phyloP scores from a whole-genome alignment of 176 grass and related monocot species.

The Cenchrus americanus region DNA sequence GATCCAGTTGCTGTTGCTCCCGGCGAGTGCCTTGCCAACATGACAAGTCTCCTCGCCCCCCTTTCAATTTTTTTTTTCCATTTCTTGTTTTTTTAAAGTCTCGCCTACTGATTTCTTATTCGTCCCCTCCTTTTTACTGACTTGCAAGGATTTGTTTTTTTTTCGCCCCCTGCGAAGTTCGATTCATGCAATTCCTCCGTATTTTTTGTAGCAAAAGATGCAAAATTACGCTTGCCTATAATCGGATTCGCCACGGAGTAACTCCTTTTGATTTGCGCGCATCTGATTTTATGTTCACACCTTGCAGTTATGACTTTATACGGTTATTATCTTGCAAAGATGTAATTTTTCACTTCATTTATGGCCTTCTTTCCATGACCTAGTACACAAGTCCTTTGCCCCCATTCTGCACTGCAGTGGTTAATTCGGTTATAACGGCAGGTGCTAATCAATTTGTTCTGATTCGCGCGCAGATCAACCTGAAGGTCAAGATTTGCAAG shows the following conservation, averaged over 20 bases:
- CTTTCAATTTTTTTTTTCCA: neutral
- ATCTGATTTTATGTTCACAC: constrained; percentile 6
- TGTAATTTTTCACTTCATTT: constrained; percentile 27
- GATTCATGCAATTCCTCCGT: neutral
- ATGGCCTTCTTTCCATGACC: constrained; percentile 8
- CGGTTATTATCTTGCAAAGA: neutral
- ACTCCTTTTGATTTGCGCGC: neutral
- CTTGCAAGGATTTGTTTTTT: constrained; percentile 14
- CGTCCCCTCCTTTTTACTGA: too few species aligned
- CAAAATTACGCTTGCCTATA: neutral
- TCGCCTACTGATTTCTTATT: neutral
- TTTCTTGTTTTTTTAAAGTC: neutral
- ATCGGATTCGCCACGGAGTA: neutral
- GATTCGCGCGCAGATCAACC: constrained; percentile 64
- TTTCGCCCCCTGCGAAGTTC: too few species aligned
- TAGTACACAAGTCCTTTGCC: neutral
- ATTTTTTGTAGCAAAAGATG: neutral
- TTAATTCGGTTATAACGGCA: too few species aligned
- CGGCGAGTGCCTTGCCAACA: neutral
- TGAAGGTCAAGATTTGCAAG: constrained; percentile 95
- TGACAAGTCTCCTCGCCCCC: neutral
- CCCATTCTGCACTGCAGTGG: neutral
- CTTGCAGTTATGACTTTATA: neutral
- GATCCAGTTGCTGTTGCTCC: neutral
- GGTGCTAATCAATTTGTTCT: constrained; percentile 10